These are phyloP conservation scores for Astrothelium subdiscretum DNA, from an alignment of 495 filamentous ascomycete species.

Conservation along the genomic window DNA sequence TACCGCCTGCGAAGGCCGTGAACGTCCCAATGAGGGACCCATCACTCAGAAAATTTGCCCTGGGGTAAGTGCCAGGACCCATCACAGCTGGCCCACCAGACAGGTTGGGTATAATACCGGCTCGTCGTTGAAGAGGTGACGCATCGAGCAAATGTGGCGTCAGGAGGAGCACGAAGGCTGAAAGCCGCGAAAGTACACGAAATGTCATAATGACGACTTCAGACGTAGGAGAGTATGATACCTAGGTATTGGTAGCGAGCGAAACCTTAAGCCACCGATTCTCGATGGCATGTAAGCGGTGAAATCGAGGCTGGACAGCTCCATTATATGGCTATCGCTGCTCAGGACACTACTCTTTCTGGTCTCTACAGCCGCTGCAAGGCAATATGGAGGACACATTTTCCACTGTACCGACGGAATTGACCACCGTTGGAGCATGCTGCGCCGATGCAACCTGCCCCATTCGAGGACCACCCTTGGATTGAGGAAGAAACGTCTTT, in stretches of 20 bases:
- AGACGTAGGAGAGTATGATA: too few relatives aligned
- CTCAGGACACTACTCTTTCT: neutral
- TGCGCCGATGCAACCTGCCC: neutral
- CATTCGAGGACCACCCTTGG: too few relatives aligned
- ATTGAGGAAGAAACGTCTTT: too few relatives aligned
- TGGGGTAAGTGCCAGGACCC: conserved; percentile 37
- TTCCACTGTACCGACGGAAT: neutral
- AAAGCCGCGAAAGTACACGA: neutral
- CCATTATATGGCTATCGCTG: neutral
- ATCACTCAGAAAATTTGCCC: conserved; percentile 32
- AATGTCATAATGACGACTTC: neutral
- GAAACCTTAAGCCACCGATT: too few relatives aligned
- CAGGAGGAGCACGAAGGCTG: neutral
- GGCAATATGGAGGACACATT: neutral
- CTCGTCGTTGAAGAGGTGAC: neutral
- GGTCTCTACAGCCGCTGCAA: neutral
- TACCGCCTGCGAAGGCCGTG: conserved; percentile 24
- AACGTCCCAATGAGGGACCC: conserved; percentile 35
- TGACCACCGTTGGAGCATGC: neutral
- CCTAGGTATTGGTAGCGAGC: neutral
- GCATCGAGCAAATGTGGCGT: neutral
- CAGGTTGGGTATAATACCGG: neutral
- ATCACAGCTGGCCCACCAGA: neutral
- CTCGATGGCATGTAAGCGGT: neutral
- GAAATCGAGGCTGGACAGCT: neutral